Base-by-base conservation (phyloP, 768 basidiomycete species). In the Lentinula edodes region DNA sequence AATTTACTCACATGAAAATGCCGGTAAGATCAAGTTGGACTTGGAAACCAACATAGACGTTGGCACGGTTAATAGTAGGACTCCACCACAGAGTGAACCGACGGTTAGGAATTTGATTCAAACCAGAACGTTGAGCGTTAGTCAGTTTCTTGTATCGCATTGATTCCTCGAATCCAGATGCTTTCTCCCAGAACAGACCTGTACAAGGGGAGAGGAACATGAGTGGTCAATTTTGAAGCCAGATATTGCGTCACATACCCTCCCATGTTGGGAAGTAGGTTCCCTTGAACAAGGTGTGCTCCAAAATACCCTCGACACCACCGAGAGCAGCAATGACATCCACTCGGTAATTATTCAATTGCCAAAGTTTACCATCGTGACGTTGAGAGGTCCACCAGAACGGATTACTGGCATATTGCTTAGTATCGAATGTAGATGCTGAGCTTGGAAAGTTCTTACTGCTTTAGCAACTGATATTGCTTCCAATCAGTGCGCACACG, bases 321-420 rank as follows among this genome's bases (percentile, higher is more conserved):
- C 94, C 95, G 38, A 97, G 80, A 12, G 96, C 96, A n/a, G 95
- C 94, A 66, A 98, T 98, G 34, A 97, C 95, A 71, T 99, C 97
- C 54, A 98, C 94, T 63, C 97, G 91, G 77, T 98, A 99, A 74
- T 95, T 95, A 78, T 98, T 98, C 60, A 99, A 77, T 66, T 97
- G 92, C 94, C 95, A 97, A 4, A 98, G 78, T 72, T 98, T 97
- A 52, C 93, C 94, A 66, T 96, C 94, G 64, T 97, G 96, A 6
- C 97, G 86, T 71, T 98, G 95, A 7, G 91, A 94, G 7, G 96
- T 98, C 97, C 97, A 99, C 93, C 93, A 95, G 86, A 98, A 98
- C 0, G 96, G 97, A 70, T 97, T 97, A 71, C 90, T 92, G 65
- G 4, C 61, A 65, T 58, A 66, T 32, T 58, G 60, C 61, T 46